phyloP scores from a whole-genome alignment of 1,139 yeast species.

The Meyerozyma elateridarum region DNA sequence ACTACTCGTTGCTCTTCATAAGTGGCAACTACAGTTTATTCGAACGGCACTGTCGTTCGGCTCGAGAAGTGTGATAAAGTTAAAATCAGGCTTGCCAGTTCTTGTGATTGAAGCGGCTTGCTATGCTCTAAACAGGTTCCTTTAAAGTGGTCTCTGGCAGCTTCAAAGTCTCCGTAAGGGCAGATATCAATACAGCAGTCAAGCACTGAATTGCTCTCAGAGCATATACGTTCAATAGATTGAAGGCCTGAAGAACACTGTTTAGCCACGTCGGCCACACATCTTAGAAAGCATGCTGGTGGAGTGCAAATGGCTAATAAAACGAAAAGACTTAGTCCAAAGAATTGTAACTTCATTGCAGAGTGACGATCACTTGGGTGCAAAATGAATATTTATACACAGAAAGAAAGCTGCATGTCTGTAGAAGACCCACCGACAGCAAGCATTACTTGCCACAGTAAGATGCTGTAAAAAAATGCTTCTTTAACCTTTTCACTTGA shows the following conservation, averaged over 20 bases:
- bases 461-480: too few species aligned
- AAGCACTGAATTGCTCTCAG: conserved; percentile 29
- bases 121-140: conserved; percentile 50
- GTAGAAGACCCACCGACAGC: too few species aligned
- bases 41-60: neutral
- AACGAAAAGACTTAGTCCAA: too few species aligned
- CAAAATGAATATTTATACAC: too few species aligned
- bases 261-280: conserved; percentile 36
- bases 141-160: conserved; percentile 50
- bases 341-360: too few species aligned
- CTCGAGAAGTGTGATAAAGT: neutral
- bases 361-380: too few species aligned
- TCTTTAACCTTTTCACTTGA: too few species aligned
- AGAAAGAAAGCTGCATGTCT: too few species aligned
- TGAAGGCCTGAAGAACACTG: conserved; percentile 26
- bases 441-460: too few species aligned
- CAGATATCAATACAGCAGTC: conserved; percentile 47
- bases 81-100: neutral
- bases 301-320: too few species aligned
- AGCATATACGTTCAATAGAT: conserved; percentile 41
- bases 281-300: conserved; percentile 50
- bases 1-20: conserved; percentile 1
- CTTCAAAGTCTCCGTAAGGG: conserved; percentile 42
- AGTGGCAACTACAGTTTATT: neutral
- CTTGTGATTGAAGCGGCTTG: conserved; percentile 9